Base-by-base conservation (phyloP, 768 basidiomycete genomes). In the Pisolithus marmoratus region DNA sequence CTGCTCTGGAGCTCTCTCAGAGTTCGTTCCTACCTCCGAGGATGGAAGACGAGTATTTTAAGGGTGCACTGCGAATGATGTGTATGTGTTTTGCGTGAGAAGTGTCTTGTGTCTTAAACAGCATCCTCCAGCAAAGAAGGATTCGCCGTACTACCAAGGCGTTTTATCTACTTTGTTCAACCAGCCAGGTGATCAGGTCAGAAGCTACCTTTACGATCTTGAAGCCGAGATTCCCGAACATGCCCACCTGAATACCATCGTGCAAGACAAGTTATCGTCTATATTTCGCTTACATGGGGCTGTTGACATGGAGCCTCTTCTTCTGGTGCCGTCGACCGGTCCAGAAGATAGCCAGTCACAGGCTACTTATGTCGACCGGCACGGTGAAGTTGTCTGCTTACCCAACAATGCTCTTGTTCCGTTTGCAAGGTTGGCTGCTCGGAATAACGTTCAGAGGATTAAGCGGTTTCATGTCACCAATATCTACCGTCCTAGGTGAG, bases 261-360 rank as follows among this genome's bases (percentile, higher is more conserved):
- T 94, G 5, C 78, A 86, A 55, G 89, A 94, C 46, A 82, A 83
- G 17, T 72, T 96, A 5, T 74, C 80, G 3, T 72, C 84, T 2
- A 83, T 94, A 17, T 94, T 95, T 67, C 81, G 85, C 36, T 76
- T 94, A 5, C 94, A 94, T 61, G 94, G 94, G 6, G 94, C 94
- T 3, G 82, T 95, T 1, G 83, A 93, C 56, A 85, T 86, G 68
- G 88, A 90, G 58, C 86, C 92, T 1, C 87, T 92, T 0, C 67
- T 94, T n/a, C 73, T 96, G 11, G 81, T 91, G 65, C 94, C 88
- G 1, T 74, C 81, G 2, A 74, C 80, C 45, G 77, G 83, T 27
- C 70, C 75, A 3, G 80, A 82, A 17, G 84, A 88, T 27, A 81
- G 84, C 29, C 76, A 77, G 38, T 79, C 75, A 7, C 81, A 84